Percentiles rank a stretch among this genome's conserved stretches.
Conservation (phyloP, 1,284 basidiomycete genomes). For the Mycena citricolor region DNA sequence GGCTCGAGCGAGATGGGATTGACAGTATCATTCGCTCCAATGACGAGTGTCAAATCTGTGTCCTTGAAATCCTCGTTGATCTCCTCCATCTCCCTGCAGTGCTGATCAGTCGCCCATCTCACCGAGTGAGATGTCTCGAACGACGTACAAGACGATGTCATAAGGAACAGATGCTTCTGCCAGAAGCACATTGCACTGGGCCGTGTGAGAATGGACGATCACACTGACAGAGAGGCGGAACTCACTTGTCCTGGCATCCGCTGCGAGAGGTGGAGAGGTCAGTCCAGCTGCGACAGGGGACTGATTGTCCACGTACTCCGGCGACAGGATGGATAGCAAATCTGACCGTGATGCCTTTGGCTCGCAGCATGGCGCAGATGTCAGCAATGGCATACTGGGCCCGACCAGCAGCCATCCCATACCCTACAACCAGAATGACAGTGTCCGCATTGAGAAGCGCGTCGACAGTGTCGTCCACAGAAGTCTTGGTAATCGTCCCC, state of each 20-base stretch:
- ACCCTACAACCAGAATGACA: constrained; percentile 73
- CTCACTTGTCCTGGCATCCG: constrained; percentile 59
- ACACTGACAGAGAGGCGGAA: not conserved
- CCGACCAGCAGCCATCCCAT: constrained; percentile 88
- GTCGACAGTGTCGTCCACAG: constrained; percentile 77
- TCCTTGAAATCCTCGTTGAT: constrained; percentile 87
- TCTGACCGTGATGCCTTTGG: constrained; percentile 73
- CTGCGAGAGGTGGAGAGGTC: not conserved
- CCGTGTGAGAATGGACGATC: not conserved
- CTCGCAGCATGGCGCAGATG: constrained; percentile 67
- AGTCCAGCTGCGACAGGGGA: not conserved
- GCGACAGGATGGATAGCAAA: constrained; percentile 68
- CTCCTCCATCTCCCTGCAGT: constrained; percentile 83
- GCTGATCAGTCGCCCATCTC: not conserved
- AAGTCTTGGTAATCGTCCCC: constrained; percentile 74
- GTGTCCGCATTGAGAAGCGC: constrained; percentile 74
- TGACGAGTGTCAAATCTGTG: constrained; percentile 82
- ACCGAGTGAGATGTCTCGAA: constrained; percentile 12
- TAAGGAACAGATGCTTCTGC: constrained; percentile 88
- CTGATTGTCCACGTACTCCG: constrained; percentile 30
- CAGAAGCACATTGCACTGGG: constrained; percentile 80
- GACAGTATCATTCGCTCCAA: constrained; percentile 88
- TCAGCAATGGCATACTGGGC: constrained; percentile 86
- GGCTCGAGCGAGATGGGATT: constrained; percentile 87
- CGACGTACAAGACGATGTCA: constrained; percentile 66